A percentile compares a stretch with the other conserved stretches of the same genome.
These are phyloP conservation scores for Clathrus columnatus DNA, from an alignment of 768 basidiomycete genomes.

Conservation along the genomic window DNA sequence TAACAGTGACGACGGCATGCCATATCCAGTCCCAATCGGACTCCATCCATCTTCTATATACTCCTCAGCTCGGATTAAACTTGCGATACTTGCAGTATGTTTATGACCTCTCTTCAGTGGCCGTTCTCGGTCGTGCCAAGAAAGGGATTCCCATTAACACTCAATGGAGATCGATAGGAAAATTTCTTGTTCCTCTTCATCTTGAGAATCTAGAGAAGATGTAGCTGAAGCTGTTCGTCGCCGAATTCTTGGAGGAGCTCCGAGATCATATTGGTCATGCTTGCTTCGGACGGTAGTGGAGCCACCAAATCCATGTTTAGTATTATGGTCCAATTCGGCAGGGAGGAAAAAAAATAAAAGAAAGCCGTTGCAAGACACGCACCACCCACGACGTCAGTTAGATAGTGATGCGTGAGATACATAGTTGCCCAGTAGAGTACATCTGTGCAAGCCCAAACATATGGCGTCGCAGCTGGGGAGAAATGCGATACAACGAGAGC, in stretches of 20 bases:
- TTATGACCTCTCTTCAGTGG: constrained; percentile 35
- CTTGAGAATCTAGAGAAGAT: constrained; percentile 36
- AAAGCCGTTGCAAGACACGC: constrained; percentile 80
- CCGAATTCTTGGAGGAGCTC: constrained; percentile 34
- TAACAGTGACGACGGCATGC: constrained; percentile 29
- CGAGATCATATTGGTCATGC: constrained; percentile 72
- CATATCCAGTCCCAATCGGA: constrained; percentile 53
- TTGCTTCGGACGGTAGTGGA: constrained; percentile 38
- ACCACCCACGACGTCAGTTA: constrained; percentile 94
- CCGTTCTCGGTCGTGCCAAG: constrained; percentile 21
- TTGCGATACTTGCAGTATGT: constrained; percentile 80
- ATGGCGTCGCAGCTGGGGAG: constrained; percentile 65
- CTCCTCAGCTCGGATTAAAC: constrained; percentile 70
- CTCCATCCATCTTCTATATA: constrained; percentile 75
- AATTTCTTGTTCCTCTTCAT: constrained; percentile 62
- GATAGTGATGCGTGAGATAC: constrained; percentile 98
- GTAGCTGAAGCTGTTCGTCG: constrained; percentile 22
- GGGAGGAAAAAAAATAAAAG: constrained; percentile 89
- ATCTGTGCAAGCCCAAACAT: constrained; percentile 75
- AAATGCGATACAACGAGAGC: constrained; percentile 93
- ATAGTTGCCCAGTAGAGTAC: constrained; percentile 97
- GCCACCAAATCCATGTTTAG: constrained; percentile 12
- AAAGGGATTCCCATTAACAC: constrained; percentile 26
- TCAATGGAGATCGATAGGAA: constrained; percentile 60
- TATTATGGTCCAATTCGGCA: constrained; percentile 61